A percentile compares a stretch with the other conserved stretches of the same genome.
phyloP scores from a whole-genome alignment of 768 basidiomycete genomes.

The Favolaschia claudopus region DNA sequence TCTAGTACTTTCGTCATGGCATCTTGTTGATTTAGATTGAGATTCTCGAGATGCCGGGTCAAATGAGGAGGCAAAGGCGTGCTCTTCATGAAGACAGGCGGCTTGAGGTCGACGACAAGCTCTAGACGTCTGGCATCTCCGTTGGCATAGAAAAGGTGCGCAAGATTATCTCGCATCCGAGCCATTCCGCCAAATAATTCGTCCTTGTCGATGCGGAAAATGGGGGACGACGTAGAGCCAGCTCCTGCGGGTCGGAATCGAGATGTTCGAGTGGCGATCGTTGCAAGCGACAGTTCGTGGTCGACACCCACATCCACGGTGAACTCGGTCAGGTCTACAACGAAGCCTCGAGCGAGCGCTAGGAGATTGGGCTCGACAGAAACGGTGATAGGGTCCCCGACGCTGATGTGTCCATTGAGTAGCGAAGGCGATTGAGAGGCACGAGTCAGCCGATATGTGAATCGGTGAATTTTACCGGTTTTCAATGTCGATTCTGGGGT shows the following conservation, averaged over 20 bases:
- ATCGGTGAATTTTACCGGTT: constrained; percentile 72
- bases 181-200: constrained; percentile 89
- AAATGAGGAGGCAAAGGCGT: constrained; percentile 29
- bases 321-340: constrained; percentile 71
- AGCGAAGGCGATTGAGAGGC: constrained; percentile 49
- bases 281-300: constrained; percentile 66
- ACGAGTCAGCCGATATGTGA: constrained; percentile 77
- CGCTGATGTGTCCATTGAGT: constrained; percentile 79
- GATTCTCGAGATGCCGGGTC: constrained; percentile 40
- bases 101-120: constrained; percentile 82
- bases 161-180: constrained; percentile 89
- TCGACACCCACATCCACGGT: constrained; percentile 84
- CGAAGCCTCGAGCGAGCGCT: constrained; percentile 84
- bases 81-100: constrained; percentile 64
- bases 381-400: constrained; percentile 85
- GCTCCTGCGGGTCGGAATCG: constrained; percentile 16
- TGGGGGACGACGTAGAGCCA: constrained; percentile 14
- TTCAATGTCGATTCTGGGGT: constrained; percentile 33
- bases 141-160: constrained; percentile 84
- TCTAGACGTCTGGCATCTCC: constrained; percentile 73
- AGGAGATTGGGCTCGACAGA: constrained; percentile 90
- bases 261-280: constrained; percentile 51
- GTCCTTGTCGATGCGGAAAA: constrained; percentile 94
- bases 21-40: constrained; percentile 76
- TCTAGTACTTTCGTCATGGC: constrained; percentile 79